Conservation (phyloP, 257 asterid species). For the Knoxia roxburghii region DNA sequence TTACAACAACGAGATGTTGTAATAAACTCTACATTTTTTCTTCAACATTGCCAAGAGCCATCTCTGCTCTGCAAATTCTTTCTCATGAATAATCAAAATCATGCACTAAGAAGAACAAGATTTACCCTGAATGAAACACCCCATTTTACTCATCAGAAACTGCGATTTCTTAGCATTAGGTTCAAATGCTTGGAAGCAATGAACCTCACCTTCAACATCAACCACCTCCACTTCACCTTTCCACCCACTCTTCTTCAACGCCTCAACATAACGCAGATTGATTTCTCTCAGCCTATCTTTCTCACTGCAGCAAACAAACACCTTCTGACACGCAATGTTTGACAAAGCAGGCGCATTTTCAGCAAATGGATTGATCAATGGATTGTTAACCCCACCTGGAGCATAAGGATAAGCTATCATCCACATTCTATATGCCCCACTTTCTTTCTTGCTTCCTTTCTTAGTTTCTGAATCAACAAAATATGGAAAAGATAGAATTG, state of each 20-base stretch:
- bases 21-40: no score
- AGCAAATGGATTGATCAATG: constrained; percentile 22
- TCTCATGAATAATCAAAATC: no score
- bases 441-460: not conserved
- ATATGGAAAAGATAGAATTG: constrained; percentile 26
- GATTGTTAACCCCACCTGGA: constrained; percentile 18
- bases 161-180: no score
- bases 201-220: constrained; percentile 20
- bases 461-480: constrained; percentile 8
- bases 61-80: no score
- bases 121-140: no score
- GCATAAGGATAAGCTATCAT: constrained; percentile 6
- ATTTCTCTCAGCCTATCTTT: constrained; percentile 13
- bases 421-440: not conserved
- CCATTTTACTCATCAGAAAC: no score
- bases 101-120: no score
- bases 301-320: constrained; percentile 19
- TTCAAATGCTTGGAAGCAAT: no score
- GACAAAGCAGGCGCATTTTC: constrained; percentile 11
- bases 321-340: constrained; percentile 9
- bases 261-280: constrained; percentile 13
- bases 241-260: constrained; percentile 22
- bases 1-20: no score
- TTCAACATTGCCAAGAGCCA: no score
- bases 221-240: constrained; percentile 18